phyloP scores from a whole-genome alignment of 805 yeast species.

The Priceomyces carsonii region DNA sequence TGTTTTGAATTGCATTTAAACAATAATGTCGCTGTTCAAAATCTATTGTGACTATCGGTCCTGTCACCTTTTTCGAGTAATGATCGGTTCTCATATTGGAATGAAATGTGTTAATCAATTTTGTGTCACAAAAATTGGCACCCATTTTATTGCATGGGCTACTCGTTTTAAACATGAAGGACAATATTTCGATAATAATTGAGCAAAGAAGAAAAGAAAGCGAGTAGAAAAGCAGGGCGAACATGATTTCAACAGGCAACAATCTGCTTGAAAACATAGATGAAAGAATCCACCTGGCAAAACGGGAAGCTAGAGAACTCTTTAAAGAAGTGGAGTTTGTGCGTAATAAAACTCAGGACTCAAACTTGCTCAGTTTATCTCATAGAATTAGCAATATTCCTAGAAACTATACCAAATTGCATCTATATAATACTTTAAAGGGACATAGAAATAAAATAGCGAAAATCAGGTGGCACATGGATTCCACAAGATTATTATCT shows the following conservation, averaged over 20 bases:
- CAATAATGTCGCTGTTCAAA: too few species aligned
- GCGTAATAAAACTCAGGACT: slow-evolving; percentile 45
- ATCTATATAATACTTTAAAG: slow-evolving; percentile 38
- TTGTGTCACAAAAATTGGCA: slow-evolving; percentile 7
- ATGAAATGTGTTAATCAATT: slow-evolving; percentile 8
- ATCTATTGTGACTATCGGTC: too few species aligned
- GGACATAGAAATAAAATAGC: slow-evolving; percentile 79
- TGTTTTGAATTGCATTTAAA: too few species aligned
- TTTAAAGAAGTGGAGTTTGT: slow-evolving; percentile 50
- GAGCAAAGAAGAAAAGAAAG: too few species aligned
- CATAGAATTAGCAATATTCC: slow-evolving; percentile 32
- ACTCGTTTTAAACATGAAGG: too few species aligned
- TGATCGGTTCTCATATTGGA: not conserved
- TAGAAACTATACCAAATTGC: slow-evolving; percentile 22
- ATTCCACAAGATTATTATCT: slow-evolving; percentile 60
- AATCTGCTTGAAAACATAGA: slow-evolving; percentile 7
- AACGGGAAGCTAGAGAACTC: slow-evolving; percentile 47
- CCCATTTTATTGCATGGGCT: too few species aligned
- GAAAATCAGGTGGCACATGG: slow-evolving; percentile 66
- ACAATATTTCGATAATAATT: too few species aligned
- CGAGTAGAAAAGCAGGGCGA: too few species aligned
- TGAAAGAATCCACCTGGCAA: slow-evolving; percentile 28
- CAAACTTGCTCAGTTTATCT: slow-evolving; percentile 43
- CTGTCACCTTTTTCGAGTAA: too few species aligned
- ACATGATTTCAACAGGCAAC: too few species aligned